Evolutionary conservation across 768 basidiomycete genomes (phyloP).

Genomic region (Holtermanniella nyarrowii): DNA sequence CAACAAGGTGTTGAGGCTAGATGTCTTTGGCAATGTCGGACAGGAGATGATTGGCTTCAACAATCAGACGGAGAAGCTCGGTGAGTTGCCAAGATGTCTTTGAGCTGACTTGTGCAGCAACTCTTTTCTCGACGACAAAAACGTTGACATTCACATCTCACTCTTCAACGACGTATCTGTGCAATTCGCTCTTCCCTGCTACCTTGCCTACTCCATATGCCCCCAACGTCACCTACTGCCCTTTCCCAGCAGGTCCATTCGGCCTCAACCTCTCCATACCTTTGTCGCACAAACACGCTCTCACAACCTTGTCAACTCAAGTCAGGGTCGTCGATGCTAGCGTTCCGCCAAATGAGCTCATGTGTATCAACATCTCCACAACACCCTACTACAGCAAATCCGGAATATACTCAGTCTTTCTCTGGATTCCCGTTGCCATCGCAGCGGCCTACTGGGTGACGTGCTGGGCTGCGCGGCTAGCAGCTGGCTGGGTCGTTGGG

Average conservation of each 20-base stretch:
- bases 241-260: constrained; percentile 65
- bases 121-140: constrained; percentile 71
- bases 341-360: constrained; percentile 57
- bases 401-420: constrained; percentile 47
- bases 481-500: constrained; percentile 62
- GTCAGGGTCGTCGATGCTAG: constrained; percentile 78
- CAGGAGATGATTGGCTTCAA: constrained; percentile 53
- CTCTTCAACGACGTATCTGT: constrained; percentile 63
- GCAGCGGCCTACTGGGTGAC: constrained; percentile 66
- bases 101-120: constrained; percentile 47
- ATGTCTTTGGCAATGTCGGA: constrained; percentile 55
- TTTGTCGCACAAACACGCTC: constrained; percentile 54
- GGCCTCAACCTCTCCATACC: constrained; percentile 64
- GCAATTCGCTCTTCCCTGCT: constrained; percentile 66
- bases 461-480: constrained; percentile 53
- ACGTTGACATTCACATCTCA: constrained; percentile 68
- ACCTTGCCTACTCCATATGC: constrained; percentile 48
- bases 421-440: constrained; percentile 53
- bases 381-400: constrained; percentile 50
- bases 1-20: constrained; percentile 28
- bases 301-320: constrained; percentile 75
- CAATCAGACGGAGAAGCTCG: constrained; percentile 55
- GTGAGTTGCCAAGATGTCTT: constrained; percentile 45
- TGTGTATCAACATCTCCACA: constrained; percentile 68
- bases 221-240: constrained; percentile 54